A percentile compares a stretch with the other conserved stretches of the same genome.
phyloP scores from a whole-genome alignment of 495 filamentous ascomycete genomes.

The Xylaria cubensis region DNA sequence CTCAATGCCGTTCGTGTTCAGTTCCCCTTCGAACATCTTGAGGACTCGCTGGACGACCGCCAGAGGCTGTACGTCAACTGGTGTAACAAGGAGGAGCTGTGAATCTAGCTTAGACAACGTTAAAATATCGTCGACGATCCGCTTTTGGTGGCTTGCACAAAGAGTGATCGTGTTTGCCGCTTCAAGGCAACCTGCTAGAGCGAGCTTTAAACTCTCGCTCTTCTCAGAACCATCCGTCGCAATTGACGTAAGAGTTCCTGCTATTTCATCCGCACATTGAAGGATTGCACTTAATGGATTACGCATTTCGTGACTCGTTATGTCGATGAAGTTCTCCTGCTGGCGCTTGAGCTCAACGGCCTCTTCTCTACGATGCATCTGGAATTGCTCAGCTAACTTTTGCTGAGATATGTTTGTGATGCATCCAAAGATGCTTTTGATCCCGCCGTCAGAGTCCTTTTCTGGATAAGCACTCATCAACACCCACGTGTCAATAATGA shows the following conservation, averaged over 20 bases:
- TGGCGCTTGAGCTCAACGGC: constrained; percentile 71
- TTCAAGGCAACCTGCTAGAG: constrained; percentile 67
- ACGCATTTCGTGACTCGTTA: constrained; percentile 86
- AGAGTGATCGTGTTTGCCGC: constrained; percentile 83
- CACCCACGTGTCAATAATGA: constrained; percentile 73
- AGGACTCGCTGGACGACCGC: constrained; percentile 70
- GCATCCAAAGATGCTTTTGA: constrained; percentile 75
- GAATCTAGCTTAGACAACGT: constrained; percentile 88
- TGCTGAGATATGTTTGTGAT: constrained; percentile 63
- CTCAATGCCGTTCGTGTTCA: constrained; percentile 72
- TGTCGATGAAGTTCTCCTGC: constrained; percentile 88
- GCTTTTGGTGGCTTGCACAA: constrained; percentile 82
- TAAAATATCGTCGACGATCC: constrained; percentile 80
- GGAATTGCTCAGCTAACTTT: constrained; percentile 67
- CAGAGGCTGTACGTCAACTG: constrained; percentile 73
- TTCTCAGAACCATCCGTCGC: constrained; percentile 29
- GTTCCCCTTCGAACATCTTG: constrained; percentile 84
- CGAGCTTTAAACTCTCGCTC: constrained; percentile 32
- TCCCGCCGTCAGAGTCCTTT: constrained; percentile 57
- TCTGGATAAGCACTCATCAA: constrained; percentile 75
- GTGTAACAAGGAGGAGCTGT: constrained; percentile 75
- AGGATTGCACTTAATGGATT: constrained; percentile 84
- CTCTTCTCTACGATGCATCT: constrained; percentile 65
- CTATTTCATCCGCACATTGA: constrained; percentile 82
- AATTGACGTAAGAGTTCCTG: constrained; percentile 56